Percentiles rank a stretch among this genome's conserved stretches.
phyloP scores from a whole-genome alignment of 2,329 filamentous ascomycete genomes.

The Colletotrichum sp. region DNA sequence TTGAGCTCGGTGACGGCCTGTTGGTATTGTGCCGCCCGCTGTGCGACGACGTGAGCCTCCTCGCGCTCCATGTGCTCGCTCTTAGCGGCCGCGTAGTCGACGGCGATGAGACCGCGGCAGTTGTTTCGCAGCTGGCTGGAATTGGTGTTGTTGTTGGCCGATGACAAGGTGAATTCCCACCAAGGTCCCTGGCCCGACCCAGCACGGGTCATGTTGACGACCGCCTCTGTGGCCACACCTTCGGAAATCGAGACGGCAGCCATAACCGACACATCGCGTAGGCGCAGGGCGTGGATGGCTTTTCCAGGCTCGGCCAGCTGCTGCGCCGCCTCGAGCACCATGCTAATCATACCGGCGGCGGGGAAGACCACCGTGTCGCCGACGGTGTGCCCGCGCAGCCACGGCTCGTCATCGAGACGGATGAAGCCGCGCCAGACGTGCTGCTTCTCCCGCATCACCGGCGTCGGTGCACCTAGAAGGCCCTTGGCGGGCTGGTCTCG shows the following conservation, averaged over 20 bases:
- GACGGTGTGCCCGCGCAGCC: conserved; percentile 46
- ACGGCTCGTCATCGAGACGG: conserved; percentile 29
- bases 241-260: not conserved
- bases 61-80: not conserved
- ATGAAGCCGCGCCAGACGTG: not conserved
- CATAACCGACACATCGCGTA: not conserved
- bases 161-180: conserved; percentile 9
- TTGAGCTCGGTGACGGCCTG: not conserved
- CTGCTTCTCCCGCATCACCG: conserved; percentile 40
- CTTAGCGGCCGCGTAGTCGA: not conserved
- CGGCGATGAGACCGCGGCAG: not conserved
- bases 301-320: conserved; percentile 6
- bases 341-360: conserved; percentile 38
- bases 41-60: not conserved
- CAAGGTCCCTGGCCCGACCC: not conserved
- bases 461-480: conserved; percentile 14
- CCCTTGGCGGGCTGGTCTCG: not conserved
- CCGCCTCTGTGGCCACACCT: not conserved
- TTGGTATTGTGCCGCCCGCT: not conserved
- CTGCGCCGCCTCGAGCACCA: conserved; percentile 16
- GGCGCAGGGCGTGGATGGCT: not conserved
- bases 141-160: not conserved
- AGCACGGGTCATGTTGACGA: not conserved
- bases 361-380: conserved; percentile 45
- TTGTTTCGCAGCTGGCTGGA: not conserved